Evolutionary conservation across 2,329 filamentous ascomycete species (phyloP).

Genomic region (Penicillium aurantiogriseum): DNA sequence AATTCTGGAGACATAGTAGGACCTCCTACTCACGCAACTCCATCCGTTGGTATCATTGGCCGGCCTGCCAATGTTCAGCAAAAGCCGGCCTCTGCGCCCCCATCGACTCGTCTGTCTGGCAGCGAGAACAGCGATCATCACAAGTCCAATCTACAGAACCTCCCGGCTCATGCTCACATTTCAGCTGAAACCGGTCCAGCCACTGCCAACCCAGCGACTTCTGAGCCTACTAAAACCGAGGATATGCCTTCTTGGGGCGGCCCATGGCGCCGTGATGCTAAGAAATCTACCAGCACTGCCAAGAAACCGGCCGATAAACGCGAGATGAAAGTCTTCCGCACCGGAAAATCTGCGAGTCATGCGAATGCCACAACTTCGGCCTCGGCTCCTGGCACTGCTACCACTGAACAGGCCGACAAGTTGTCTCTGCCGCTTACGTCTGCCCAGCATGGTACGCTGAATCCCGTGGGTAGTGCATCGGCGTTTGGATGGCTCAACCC

Average conservation of each 20-base stretch:
- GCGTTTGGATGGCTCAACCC: slow-evolving; percentile 89
- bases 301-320: slow-evolving; percentile 47
- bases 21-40: slow-evolving; percentile 23
- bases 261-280: slow-evolving; percentile 62
- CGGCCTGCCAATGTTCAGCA: slow-evolving; percentile 25
- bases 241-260: slow-evolving; percentile 57
- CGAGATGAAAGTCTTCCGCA: slow-evolving; percentile 87
- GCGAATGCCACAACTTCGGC: slow-evolving; percentile 27
- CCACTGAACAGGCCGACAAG: slow-evolving; percentile 12
- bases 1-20: slow-evolving; percentile 1
- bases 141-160: slow-evolving; percentile 15
- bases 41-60: slow-evolving; percentile 35
- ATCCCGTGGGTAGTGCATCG: slow-evolving; percentile 87
- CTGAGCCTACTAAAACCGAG: slow-evolving; percentile 29
- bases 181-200: slow-evolving; percentile 5
- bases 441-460: slow-evolving; percentile 51
- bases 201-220: slow-evolving; percentile 13
- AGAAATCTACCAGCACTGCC: slow-evolving; percentile 22
- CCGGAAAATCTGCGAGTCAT: slow-evolving; percentile 61
- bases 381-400: slow-evolving; percentile 13
- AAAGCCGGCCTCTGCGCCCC: slow-evolving; percentile 29
- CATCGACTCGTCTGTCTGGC: slow-evolving; percentile 23
- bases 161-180: slow-evolving; percentile 7
- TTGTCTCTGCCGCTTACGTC: slow-evolving; percentile 4
- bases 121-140: slow-evolving; percentile 26